phyloP scores from a whole-genome alignment of 2,329 filamentous ascomycete species.

The Ustulina deusta region DNA sequence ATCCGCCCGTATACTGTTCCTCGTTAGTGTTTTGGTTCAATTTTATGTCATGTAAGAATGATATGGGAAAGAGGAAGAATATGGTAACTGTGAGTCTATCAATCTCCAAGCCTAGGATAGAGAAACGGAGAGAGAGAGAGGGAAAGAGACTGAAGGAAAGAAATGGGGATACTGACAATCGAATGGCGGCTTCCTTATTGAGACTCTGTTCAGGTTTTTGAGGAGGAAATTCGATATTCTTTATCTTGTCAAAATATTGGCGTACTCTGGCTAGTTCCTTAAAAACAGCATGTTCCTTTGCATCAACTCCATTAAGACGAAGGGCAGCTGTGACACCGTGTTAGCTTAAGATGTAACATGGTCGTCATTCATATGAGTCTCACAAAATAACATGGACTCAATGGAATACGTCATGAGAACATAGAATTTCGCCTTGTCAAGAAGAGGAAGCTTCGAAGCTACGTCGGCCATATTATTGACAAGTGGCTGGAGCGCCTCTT shows the following conservation, averaged over 20 bases:
- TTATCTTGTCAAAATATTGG: slow-evolving; percentile 94
- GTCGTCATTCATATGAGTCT: slow-evolving; percentile 43
- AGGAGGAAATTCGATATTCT: slow-evolving; percentile 74
- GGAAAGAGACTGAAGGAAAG: not conserved
- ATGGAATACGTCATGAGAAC: slow-evolving; percentile 89
- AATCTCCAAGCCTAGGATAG: not conserved
- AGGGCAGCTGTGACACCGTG: slow-evolving; percentile 70
- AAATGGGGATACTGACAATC: slow-evolving; percentile 62
- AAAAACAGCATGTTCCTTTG: slow-evolving; percentile 87
- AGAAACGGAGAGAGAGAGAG: not conserved
- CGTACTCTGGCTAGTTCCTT: slow-evolving; percentile 86
- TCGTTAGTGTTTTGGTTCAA: not conserved
- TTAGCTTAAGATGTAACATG: not conserved
- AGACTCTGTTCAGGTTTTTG: slow-evolving; percentile 65
- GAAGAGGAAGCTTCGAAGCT: slow-evolving; percentile 83
- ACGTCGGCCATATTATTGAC: slow-evolving; percentile 74
- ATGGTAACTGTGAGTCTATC: not conserved
- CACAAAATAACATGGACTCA: slow-evolving; percentile 90
- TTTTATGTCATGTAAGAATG: too few species aligned
- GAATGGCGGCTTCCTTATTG: slow-evolving; percentile 80
- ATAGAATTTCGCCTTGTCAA: slow-evolving; percentile 95
- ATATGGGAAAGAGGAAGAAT: too few species aligned
- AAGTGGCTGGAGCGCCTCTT: slow-evolving; percentile 80
- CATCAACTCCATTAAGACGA: slow-evolving; percentile 80
- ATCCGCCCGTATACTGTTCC: slow-evolving; percentile 73